Evolutionary conservation across 2,329 filamentous ascomycete genomes (phyloP).

Genomic region (Karstenula rhodostoma): DNA sequence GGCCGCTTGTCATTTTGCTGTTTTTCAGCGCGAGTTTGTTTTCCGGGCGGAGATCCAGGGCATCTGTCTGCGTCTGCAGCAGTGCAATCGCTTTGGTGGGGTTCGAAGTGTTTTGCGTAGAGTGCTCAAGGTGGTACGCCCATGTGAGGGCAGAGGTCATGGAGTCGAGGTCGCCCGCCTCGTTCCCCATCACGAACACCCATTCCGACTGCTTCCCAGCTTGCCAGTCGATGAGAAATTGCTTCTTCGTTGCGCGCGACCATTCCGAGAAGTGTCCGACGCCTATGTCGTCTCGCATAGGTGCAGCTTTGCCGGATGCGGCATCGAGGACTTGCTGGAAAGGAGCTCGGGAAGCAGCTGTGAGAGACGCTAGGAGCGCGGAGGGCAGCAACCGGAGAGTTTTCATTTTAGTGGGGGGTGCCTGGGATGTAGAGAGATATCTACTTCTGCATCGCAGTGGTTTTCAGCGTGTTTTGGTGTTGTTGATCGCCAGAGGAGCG

Average conservation of each 20-base stretch:
- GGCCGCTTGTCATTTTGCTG: conserved; percentile 56
- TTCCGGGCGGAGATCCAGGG: conserved; percentile 58
- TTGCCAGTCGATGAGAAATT: conserved; percentile 59
- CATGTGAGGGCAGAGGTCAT: conserved; percentile 57
- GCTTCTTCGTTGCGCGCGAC: conserved; percentile 56
- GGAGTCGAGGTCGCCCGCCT: conserved; percentile 55
- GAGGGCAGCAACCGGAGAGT: conserved; percentile 2
- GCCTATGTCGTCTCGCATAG: conserved; percentile 31
- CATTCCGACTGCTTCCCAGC: conserved; percentile 53
- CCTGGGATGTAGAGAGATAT: background rate
- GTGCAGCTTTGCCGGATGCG: conserved; percentile 15
- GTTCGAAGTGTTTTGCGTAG: conserved; percentile 52
- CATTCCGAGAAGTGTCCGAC: conserved; percentile 61
- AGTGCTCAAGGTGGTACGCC: conserved; percentile 58
- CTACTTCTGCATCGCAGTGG: background rate
- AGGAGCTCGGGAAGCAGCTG: conserved; percentile 14
- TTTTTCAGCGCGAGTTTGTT: conserved; percentile 57
- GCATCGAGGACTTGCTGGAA: conserved; percentile 30
- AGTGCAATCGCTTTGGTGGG: conserved; percentile 58
- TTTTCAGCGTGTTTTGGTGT: background rate
- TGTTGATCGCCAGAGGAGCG: background rate
- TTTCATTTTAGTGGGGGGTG: background rate
- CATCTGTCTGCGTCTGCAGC: conserved; percentile 56
- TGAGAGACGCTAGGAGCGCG: conserved; percentile 14
- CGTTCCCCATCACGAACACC: conserved; percentile 58